A percentile compares a stretch with the other conserved stretches of the same genome.
Conservation (phyloP, 2,329 filamentous ascomycete species). For the Colletotrichum viniferum region DNA sequence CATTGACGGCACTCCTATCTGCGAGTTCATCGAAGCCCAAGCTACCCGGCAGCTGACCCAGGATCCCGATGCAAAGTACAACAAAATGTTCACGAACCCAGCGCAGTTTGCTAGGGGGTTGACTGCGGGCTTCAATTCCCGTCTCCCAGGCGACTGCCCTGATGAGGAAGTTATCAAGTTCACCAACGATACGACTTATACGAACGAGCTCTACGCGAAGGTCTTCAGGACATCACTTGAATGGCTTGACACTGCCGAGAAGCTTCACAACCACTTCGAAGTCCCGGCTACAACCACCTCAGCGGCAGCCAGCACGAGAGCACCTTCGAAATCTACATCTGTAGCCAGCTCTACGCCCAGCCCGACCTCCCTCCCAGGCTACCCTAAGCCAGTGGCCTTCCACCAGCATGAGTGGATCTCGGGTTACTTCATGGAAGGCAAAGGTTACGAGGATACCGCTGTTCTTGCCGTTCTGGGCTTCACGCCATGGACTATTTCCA, state of each 20-base stretch:
- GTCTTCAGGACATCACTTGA: not conserved
- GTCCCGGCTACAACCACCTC: not conserved
- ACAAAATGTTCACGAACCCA: constrained; percentile 17
- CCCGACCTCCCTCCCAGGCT: constrained; percentile 23
- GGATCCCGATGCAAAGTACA: constrained; percentile 26
- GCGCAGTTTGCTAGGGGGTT: not conserved
- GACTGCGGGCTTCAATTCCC: not conserved
- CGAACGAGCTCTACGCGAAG: not conserved
- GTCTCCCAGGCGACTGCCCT: not conserved
- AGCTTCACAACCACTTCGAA: constrained; percentile 8
- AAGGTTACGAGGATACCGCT: constrained; percentile 30
- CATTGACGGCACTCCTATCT: constrained; percentile 8
- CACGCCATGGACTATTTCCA: not conserved
- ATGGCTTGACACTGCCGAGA: not conserved
- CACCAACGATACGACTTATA: constrained; percentile 1
- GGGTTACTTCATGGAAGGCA: constrained; percentile 32
- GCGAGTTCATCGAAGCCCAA: constrained; percentile 11
- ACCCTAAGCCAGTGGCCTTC: constrained; percentile 27
- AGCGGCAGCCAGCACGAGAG: not conserved
- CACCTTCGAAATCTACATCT: not conserved
- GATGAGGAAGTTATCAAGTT: constrained; percentile 14
- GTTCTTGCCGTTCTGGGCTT: constrained; percentile 29
- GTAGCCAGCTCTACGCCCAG: not conserved
- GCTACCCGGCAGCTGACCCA: constrained; percentile 2
- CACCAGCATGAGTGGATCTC: constrained; percentile 27